Evolutionary conservation across 2,329 filamentous ascomycete genomes (phyloP), one percentile per base, ranked within the genome.

Genomic region (Fusarium floridanum): DNA sequence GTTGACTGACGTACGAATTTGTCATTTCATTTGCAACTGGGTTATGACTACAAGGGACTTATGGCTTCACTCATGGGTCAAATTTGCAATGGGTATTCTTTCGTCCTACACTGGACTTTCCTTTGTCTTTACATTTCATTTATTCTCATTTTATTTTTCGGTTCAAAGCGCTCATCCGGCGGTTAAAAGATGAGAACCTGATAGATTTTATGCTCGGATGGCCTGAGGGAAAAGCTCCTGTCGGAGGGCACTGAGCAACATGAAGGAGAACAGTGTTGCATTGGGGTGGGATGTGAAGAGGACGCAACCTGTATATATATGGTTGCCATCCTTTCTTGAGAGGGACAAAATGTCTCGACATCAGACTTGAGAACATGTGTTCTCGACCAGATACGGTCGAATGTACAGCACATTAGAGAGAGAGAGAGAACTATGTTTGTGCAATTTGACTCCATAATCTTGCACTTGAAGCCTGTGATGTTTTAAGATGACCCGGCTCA

Each of bases 231-330:
- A 50, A 69, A 61, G 32, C 45, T 66, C 62, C 63, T 55, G 29
- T 60, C 50, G 27, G 48, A 41, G 24, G 50, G 66, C 63, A 61
- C 37, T 61, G 55, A 59, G 66, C 64, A 62, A 76, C 57, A 74
- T 57, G 72, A 74, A 68, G 64, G 67, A 57, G 68, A 67, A 71
- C 64, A 56, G 62, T 50, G 60, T 64, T 63, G 41, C 57, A 62
- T 67, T 27, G 64, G 61, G 45, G 29, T 43, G 57, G 67, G 66
- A 63, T 56, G 45, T 61, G 68, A 57, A 76, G 69, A 73, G 62
- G 71, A 72, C 64, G 66, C 73, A 73, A 53, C 71, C 72, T 82
- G 79, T 83, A 79, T 80, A 82, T 77, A 82, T 79, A 79, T 80
- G 76, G 74, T 70, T 78, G 68, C 68, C 62, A 73, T 62, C 59